Percentiles rank a stretch among this genome's conserved stretches.
Conservation (phyloP, 192 early-diverging fungal species). For the Backusella luteola region DNA sequence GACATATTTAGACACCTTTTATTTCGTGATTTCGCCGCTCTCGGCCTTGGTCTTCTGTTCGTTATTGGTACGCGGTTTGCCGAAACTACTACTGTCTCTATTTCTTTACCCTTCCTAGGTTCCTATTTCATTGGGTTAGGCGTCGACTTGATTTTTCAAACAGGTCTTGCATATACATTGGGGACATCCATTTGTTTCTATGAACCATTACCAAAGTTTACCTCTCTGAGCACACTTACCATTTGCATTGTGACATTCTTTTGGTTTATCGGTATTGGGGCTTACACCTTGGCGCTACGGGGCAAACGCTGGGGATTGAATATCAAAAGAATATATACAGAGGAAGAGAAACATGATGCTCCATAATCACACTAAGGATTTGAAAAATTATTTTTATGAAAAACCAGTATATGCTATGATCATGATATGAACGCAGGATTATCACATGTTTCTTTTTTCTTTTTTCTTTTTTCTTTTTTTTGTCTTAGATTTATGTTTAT, state of each 20-base stretch:
- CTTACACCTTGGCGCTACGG: neutral
- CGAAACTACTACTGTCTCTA: conserved; percentile 44
- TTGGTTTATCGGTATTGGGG: neutral
- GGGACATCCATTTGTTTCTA: neutral
- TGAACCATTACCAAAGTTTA: neutral
- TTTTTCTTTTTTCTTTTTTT: neutral
- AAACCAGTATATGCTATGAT: neutral
- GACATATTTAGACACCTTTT: neutral
- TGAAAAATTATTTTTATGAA: neutral
- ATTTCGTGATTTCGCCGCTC: conserved; percentile 15
- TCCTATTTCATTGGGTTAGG: conserved; percentile 50
- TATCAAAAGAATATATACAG: neutral
- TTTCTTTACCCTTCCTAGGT: conserved; percentile 49
- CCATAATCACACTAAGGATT: neutral
- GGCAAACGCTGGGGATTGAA: neutral
- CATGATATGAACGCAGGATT: neutral
- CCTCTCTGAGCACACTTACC: neutral
- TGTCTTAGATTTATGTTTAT: neutral
- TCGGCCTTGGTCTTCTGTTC: conserved; percentile 35
- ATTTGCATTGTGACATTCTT: neutral
- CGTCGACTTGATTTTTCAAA: conserved; percentile 48
- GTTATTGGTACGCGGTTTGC: conserved; percentile 35
- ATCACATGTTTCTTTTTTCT: neutral
- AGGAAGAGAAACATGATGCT: neutral
- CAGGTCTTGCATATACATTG: conserved; percentile 39